Evolutionary conservation across 176 grass and related monocot genomes (phyloP).

Genomic region (Saccharum spontaneum): DNA sequence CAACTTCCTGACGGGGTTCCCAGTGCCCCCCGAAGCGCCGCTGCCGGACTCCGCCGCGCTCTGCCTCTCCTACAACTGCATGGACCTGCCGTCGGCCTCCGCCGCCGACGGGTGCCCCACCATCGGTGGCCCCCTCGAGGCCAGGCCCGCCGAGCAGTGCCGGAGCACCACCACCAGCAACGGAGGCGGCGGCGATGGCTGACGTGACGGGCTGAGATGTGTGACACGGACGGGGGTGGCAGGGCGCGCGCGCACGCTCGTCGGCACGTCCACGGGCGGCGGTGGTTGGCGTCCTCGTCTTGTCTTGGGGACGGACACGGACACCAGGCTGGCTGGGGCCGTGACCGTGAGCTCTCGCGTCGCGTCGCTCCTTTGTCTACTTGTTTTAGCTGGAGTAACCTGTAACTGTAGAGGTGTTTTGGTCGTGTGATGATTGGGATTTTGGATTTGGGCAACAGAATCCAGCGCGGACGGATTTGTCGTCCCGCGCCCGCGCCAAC

Average conservation of each 20-base stretch:
- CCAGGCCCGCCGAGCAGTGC: conserved; percentile 70
- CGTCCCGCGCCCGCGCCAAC: too few relatives aligned
- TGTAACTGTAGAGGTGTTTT: too few relatives aligned
- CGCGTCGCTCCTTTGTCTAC: neutral
- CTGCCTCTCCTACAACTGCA: conserved; percentile 90
- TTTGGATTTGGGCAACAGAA: too few relatives aligned
- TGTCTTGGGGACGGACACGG: neutral
- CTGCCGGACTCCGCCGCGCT: conserved; percentile 66
- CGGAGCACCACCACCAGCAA: conserved; percentile 10
- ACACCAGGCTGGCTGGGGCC: neutral
- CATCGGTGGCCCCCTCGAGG: conserved; percentile 57
- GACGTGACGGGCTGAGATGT: conserved; percentile 12
- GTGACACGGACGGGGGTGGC: neutral
- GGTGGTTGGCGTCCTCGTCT: neutral
- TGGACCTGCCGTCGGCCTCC: conserved; percentile 50
- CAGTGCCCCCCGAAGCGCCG: conserved; percentile 21
- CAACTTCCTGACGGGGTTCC: conserved; percentile 82
- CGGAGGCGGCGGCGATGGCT: conserved; percentile 30
- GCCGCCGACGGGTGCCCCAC: conserved; percentile 53
- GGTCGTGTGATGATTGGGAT: neutral
- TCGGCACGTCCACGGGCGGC: neutral
- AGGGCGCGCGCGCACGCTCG: too few relatives aligned
- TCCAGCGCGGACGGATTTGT: too few relatives aligned
- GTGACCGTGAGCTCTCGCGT: too few relatives aligned
- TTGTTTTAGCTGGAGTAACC: neutral